Conservation (phyloP, 352 stramenopile genomes). For the Phytopythium chamaehyphon region DNA sequence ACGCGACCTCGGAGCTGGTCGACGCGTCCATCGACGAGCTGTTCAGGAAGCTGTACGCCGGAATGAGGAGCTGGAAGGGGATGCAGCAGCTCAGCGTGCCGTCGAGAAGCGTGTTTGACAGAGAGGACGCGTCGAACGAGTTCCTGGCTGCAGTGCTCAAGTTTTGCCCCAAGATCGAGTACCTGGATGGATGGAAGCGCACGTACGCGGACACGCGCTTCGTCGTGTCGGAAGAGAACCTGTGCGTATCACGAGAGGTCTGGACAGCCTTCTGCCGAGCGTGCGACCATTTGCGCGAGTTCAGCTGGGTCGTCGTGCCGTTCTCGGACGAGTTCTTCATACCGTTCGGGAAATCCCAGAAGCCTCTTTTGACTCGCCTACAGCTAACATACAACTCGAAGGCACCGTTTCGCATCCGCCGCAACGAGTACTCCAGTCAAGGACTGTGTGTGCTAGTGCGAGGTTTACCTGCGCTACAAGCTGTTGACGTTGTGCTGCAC, state of each 20-base stretch:
- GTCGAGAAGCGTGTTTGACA: constrained; percentile 26
- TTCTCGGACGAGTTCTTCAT: constrained; percentile 68
- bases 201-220: constrained; percentile 41
- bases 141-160: constrained; percentile 21
- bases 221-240: constrained; percentile 32
- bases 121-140: constrained; percentile 27
- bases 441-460: constrained; percentile 30
- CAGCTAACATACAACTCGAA: constrained; percentile 52
- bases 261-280: constrained; percentile 42
- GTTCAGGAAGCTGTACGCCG: constrained; percentile 25
- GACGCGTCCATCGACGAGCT: constrained; percentile 38
- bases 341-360: constrained; percentile 34
- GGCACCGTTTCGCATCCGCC: constrained; percentile 39
- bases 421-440: constrained; percentile 44
- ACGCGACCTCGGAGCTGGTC: constrained; percentile 20
- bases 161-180: constrained; percentile 52
- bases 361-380: constrained; percentile 31
- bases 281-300: constrained; percentile 40
- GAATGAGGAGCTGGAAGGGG: constrained; percentile 26
- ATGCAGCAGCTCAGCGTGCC: constrained; percentile 33
- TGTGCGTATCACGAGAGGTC: constrained; percentile 23
- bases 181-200: constrained; percentile 61
- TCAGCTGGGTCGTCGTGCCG: constrained; percentile 66
- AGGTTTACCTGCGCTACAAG: constrained; percentile 23
- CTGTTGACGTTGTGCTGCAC: constrained; percentile 46